Percentiles rank a stretch among this genome's conserved stretches.
These are phyloP conservation scores for Penicillium frequentans DNA, from an alignment of 2,329 filamentous ascomycete species.

Conservation along the genomic window DNA sequence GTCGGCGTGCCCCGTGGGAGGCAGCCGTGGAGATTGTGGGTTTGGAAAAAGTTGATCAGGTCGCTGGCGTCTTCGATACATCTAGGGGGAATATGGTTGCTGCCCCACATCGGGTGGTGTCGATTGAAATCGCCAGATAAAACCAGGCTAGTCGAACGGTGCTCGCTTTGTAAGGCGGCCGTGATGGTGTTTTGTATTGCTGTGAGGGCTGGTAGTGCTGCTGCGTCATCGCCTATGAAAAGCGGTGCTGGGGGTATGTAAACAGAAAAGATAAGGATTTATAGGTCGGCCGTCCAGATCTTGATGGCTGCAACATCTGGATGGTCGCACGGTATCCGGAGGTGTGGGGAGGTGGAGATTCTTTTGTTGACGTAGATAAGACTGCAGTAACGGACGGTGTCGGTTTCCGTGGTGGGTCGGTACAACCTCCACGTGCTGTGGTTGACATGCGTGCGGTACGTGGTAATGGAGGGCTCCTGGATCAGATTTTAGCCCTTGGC, in stretches of 20 bases:
- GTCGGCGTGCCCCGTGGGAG: conserved; percentile 9
- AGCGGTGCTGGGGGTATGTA: conserved; percentile 10
- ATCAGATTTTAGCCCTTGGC: too few relatives aligned
- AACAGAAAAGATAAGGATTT: conserved; percentile 19
- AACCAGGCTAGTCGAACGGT: too few relatives aligned
- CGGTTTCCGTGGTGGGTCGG: too few relatives aligned
- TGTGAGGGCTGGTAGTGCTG: background rate
- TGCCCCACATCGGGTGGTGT: too few relatives aligned
- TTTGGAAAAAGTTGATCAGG: conserved; percentile 11
- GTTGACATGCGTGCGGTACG: too few relatives aligned
- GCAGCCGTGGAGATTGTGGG: conserved; percentile 4
- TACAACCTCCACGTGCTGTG: too few relatives aligned
- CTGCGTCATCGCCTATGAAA: background rate
- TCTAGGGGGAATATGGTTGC: too few relatives aligned
- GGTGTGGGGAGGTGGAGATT: conserved; percentile 24
- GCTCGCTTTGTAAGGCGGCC: background rate
- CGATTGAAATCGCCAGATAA: background rate
- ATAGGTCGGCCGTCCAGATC: conserved; percentile 16
- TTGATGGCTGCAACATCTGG: conserved; percentile 23
- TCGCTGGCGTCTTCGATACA: conserved; percentile 6
- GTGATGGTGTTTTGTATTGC: conserved; percentile 4
- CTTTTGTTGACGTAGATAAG: conserved; percentile 25
- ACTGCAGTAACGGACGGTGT: conserved; percentile 13
- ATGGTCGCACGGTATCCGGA: conserved; percentile 23
- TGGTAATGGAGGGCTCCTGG: too few relatives aligned